Base-by-base conservation (phyloP, 1,139 yeast species). In the Candida smagusa region DNA sequence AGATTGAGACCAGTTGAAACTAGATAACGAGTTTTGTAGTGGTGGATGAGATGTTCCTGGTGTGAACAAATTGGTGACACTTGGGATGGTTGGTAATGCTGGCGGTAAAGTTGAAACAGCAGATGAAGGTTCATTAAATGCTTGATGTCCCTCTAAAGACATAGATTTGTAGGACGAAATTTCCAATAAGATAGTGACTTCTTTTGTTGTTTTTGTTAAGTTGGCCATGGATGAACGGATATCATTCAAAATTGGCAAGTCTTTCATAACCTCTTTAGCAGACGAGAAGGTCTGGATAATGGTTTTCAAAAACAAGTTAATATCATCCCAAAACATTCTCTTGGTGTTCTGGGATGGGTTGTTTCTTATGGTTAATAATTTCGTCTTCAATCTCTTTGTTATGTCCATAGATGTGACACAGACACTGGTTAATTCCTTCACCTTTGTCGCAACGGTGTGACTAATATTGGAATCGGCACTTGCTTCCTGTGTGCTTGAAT, bases 201-300 rank as follows among this genome's bases (percentile, higher is more conserved):
- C 97, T 53, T 90, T 90, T 2, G 96, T 87, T 4, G 90, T 84
- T 45, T 88, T 81, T 0, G 97, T 89, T 41, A 90, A 66, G 25
- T 81, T 77, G 0, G 96, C 87, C 65, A 90, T 74, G 6, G 86
- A 82, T 5, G 87, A 79, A 43, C 96, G 69, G 3, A 86, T 85
- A 40, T 86, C 96, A 49, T 85, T 83, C 36, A 90, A 68, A 9
- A 81, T 74, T 0, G 95, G 92, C 41, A 88, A 67, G 50, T 87
- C 96, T 40, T 75, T 73, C 75, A 87, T 84, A n/a, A 92, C 79
- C 1, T 79, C 77, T 54, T 88, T 89, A 0, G 94, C 89, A 1
- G 88, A 78, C 1, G 92, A 92, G 46, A 90, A 69, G 28, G 92
- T 85, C 34, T 81, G 84, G 44, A 89, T 84, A 41, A 88, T 84